Evolutionary conservation across 2,329 filamentous ascomycete species (phyloP).

Genomic region (Penicillium aurantiogriseum): DNA sequence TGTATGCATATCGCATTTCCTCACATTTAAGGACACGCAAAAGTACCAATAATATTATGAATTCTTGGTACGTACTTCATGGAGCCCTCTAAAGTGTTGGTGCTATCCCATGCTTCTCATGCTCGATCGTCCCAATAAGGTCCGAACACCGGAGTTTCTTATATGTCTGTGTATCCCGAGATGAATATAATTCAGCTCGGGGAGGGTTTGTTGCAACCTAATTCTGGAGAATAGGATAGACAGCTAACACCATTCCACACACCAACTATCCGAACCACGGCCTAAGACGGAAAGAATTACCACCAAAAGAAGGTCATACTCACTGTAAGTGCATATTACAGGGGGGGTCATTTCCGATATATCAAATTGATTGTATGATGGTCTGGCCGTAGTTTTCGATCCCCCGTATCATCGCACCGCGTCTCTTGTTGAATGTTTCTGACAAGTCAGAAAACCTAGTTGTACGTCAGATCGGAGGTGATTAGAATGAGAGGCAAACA

Average conservation of each 20-base stretch:
- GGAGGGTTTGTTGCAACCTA: neutral
- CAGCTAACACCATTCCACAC: neutral
- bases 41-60: neutral
- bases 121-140: neutral
- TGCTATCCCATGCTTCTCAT: neutral
- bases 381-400: neutral
- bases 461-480: neutral
- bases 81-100: neutral
- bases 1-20: neutral
- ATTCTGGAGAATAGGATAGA: neutral
- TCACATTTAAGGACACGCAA: neutral
- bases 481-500: neutral
- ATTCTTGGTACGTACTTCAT: neutral
- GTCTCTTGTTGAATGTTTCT: too few species aligned
- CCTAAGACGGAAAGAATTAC: neutral
- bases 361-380: neutral
- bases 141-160: conserved; percentile 3
- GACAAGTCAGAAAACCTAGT: too few species aligned
- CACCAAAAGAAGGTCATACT: neutral
- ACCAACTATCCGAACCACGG: too few species aligned
- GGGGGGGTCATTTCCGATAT: neutral
- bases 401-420: neutral
- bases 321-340: neutral
- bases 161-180: neutral
- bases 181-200: neutral